phyloP scores from a whole-genome alignment of 179 eudicot species.

The Spinacia oleracea region DNA sequence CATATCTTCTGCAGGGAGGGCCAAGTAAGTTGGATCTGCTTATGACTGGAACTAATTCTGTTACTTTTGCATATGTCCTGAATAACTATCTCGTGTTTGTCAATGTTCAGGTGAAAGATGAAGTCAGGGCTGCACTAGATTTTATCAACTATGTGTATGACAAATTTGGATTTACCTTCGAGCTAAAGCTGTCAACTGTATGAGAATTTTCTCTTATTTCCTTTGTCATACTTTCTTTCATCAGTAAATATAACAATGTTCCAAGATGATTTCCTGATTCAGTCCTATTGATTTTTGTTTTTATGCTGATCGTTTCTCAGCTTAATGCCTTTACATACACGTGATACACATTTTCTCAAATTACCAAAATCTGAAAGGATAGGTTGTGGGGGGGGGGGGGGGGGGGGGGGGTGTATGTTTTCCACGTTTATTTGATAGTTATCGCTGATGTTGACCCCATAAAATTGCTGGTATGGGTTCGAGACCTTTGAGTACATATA shows the following conservation, averaged over 20 bases:
- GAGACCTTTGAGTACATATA: not conserved
- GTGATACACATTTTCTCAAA: not conserved
- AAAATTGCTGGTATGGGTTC: not conserved
- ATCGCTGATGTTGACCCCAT: not conserved
- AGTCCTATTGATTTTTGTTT: not conserved
- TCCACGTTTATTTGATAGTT: not conserved
- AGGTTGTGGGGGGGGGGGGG: not conserved
- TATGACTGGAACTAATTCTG: not conserved
- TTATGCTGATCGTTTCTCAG: not conserved
- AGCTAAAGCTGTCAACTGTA: conserved; percentile 89
- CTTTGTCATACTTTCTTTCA: not conserved
- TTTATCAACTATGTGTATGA: conserved; percentile 63
- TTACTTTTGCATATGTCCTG: not conserved
- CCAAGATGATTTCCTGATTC: too few relatives aligned
- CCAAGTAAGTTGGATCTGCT: conserved; percentile 59
- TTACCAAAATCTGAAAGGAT: not conserved
- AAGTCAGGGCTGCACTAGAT: conserved; percentile 71
- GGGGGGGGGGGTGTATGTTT: not conserved
- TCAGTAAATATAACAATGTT: not conserved
- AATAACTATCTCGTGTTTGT: conserved; percentile 18
- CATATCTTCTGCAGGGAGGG: conserved; percentile 94
- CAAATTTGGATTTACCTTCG: conserved; percentile 83
- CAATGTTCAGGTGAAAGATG: conserved; percentile 76
- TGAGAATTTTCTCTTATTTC: conserved; percentile 6
- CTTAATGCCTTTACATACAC: not conserved